A percentile compares a stretch with the other conserved stretches of the same genome.
Conservation (phyloP, 2,329 filamentous ascomycete species). For the Arthrobotrys sphaeroides region DNA sequence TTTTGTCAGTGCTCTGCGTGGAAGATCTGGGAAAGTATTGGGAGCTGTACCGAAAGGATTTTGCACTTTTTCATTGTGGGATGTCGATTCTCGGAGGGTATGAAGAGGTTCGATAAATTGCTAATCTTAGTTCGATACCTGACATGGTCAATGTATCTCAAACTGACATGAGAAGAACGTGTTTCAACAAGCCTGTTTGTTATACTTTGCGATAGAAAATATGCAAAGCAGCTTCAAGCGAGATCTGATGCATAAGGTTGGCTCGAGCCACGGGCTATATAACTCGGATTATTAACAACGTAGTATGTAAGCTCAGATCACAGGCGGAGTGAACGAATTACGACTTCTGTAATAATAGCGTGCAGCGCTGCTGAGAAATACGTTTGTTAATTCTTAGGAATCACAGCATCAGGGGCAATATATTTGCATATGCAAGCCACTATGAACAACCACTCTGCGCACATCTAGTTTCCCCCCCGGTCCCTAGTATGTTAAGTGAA, state of each 20-base stretch:
- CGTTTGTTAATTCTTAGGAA: not conserved
- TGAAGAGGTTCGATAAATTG: not conserved
- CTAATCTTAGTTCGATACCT: not conserved
- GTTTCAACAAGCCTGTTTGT: not conserved
- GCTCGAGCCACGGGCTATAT: not conserved
- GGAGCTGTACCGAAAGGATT: no score
- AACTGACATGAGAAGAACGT: not conserved
- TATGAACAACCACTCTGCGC: not conserved
- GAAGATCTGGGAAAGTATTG: no score
- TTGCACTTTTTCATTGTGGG: no score
- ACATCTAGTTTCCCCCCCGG: no score
- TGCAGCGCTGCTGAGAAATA: not conserved
- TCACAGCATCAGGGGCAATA: constrained; percentile 7
- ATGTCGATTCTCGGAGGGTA: not conserved
- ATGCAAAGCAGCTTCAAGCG: constrained; percentile 5
- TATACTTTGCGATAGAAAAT: not conserved
- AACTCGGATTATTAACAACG: not conserved
- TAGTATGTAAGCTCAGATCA: not conserved
- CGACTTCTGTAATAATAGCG: not conserved
- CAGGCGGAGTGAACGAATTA: not conserved
- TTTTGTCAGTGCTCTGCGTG: no score
- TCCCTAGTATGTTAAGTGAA: no score
- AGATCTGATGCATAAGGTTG: constrained; percentile 9
- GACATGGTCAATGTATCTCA: not conserved
- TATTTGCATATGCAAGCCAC: constrained; percentile 11